phyloP scores from a whole-genome alignment of 2,329 filamentous ascomycete genomes.

The Escovopsis sp. region DNA sequence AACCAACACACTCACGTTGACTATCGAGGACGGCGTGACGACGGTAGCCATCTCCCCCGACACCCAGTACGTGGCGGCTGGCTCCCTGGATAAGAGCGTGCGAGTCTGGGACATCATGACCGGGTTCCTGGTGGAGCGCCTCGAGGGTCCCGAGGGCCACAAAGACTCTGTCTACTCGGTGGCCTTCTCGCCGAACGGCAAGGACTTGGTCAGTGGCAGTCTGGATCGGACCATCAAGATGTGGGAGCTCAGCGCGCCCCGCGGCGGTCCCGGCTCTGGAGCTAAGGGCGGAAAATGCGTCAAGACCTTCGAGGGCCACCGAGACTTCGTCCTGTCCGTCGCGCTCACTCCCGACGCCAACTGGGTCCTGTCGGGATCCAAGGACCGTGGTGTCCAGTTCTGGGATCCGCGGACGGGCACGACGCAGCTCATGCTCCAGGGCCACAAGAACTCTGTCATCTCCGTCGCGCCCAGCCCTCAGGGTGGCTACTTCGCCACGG shows the following conservation, averaged over 20 bases:
- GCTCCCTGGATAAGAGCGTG: slow-evolving; percentile 93
- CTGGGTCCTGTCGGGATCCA: slow-evolving; percentile 95
- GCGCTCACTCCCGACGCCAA: slow-evolving; percentile 85
- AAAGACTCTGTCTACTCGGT: slow-evolving; percentile 96
- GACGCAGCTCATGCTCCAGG: slow-evolving; percentile 95
- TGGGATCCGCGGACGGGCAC: slow-evolving; percentile 92
- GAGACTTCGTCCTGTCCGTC: slow-evolving; percentile 93
- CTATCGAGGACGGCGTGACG: slow-evolving; percentile 92
- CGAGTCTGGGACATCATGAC: slow-evolving; percentile 88
- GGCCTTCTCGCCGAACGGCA: slow-evolving; percentile 85
- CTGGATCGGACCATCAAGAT: slow-evolving; percentile 98
- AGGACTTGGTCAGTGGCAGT: slow-evolving; percentile 85
- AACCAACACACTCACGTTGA: slow-evolving; percentile 68
- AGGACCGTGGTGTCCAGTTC: slow-evolving; percentile 95
- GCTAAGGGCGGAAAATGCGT: slow-evolving; percentile 85
- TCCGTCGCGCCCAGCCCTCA: slow-evolving; percentile 88
- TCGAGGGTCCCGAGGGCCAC: slow-evolving; percentile 87
- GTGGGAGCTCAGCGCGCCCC: slow-evolving; percentile 77
- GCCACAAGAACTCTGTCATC: slow-evolving; percentile 97
- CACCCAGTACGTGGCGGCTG: slow-evolving; percentile 84
- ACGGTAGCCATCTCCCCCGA: slow-evolving; percentile 96
- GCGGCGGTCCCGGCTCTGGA: slow-evolving; percentile 49
- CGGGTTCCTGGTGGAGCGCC: slow-evolving; percentile 75
- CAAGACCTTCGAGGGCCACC: slow-evolving; percentile 93
- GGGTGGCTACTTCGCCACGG: slow-evolving; percentile 83